A percentile compares a stretch with the other conserved stretches of the same genome.
These are phyloP conservation scores for Aureobasidium musti DNA, from an alignment of 2,329 filamentous ascomycete species.

Conservation along the genomic window DNA sequence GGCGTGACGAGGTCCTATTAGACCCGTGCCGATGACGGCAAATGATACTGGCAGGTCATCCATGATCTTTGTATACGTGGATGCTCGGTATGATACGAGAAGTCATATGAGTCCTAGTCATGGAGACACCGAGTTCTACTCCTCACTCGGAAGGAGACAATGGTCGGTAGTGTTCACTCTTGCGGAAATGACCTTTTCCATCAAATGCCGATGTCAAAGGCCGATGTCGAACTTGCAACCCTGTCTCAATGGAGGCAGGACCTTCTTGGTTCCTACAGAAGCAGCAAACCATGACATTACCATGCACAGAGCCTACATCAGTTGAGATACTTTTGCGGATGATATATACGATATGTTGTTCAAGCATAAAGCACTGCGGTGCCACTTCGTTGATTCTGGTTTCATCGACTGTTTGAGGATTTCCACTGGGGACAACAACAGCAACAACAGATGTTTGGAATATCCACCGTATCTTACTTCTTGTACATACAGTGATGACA, in stretches of 20 bases:
- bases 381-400: too few relatives aligned
- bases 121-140: background rate
- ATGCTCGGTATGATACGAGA: too few relatives aligned
- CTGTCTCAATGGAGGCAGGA: background rate
- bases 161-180: background rate
- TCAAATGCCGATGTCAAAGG: background rate
- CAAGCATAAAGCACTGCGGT: too few relatives aligned
- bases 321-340: too few relatives aligned
- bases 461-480: too few relatives aligned
- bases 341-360: too few relatives aligned
- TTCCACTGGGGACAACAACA: too few relatives aligned
- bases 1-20: constrained; percentile 56
- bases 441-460: too few relatives aligned
- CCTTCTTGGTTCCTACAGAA: background rate
- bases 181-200: background rate
- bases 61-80: too few relatives aligned
- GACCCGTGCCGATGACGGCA: constrained; percentile 52
- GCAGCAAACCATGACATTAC: background rate
- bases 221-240: background rate
- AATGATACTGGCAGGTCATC: constrained; percentile 34
- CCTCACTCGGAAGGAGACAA: background rate
- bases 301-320: background rate
- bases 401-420: too few relatives aligned
- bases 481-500: too few relatives aligned
- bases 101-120: too few relatives aligned